Conservation (phyloP, 2,329 filamentous ascomycete species). For the Neonectria coccinea region DNA sequence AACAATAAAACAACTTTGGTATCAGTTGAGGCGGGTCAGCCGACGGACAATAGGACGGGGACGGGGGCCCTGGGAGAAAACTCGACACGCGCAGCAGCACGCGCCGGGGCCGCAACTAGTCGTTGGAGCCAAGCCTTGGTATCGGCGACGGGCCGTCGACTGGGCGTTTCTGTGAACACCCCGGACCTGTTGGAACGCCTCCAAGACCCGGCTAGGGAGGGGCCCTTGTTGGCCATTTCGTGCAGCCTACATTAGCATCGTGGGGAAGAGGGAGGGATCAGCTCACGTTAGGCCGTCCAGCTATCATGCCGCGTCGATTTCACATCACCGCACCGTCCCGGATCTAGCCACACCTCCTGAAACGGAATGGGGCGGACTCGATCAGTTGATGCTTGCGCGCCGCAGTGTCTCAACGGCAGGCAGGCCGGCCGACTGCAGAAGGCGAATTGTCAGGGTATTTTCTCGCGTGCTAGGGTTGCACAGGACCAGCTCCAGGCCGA, state of each 20-base stretch:
- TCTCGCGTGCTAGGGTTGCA: not conserved
- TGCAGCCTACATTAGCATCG: slow-evolving; percentile 23
- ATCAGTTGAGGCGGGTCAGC: slow-evolving; percentile 1
- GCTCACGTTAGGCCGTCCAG: slow-evolving; percentile 10
- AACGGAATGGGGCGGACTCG: slow-evolving; percentile 9
- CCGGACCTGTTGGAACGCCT: not conserved
- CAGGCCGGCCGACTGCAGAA: not conserved
- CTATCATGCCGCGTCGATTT: slow-evolving; percentile 22
- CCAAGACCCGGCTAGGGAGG: not conserved
- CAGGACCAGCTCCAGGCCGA: not conserved
- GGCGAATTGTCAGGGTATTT: not conserved
- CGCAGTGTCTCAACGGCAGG: slow-evolving; percentile 7
- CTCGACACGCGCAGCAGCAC: slow-evolving; percentile 6
- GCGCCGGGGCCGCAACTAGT: slow-evolving; percentile 13
- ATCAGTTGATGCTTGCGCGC: slow-evolving; percentile 3
- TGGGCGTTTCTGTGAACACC: slow-evolving; percentile 5
- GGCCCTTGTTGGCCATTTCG: slow-evolving; percentile 15
- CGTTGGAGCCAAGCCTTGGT: slow-evolving; percentile 18
- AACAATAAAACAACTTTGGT: slow-evolving; percentile 3
- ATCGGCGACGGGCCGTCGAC: slow-evolving; percentile 23
- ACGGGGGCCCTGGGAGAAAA: not conserved
- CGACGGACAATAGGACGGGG: slow-evolving; percentile 4
- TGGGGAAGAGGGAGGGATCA: slow-evolving; percentile 19
- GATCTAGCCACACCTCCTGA: slow-evolving; percentile 14
- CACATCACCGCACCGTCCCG: slow-evolving; percentile 20